Evolutionary conservation across 495 filamentous ascomycete species (phyloP).

Genomic region (Sphaerosporella brunnea): DNA sequence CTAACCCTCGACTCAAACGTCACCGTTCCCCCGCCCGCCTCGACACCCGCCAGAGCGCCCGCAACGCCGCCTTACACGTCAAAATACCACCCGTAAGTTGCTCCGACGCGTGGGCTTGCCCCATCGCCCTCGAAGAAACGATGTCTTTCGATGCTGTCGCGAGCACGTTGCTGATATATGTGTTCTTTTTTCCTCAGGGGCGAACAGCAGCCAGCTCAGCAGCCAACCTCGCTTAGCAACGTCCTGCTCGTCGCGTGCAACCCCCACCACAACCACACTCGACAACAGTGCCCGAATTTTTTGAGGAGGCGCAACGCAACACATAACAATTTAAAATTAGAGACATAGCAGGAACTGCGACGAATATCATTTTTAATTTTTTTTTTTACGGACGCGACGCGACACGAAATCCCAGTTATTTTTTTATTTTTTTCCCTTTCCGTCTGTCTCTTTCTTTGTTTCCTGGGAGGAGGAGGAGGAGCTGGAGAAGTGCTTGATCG

Average conservation of each 20-base stretch:
- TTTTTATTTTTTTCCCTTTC: neutral
- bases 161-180: conserved; percentile 6
- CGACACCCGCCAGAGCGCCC: neutral
- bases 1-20: conserved; percentile 20
- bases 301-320: too few relatives aligned
- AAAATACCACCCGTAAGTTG: conserved; percentile 17
- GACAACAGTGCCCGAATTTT: too few relatives aligned
- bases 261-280: too few relatives aligned
- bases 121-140: conserved; percentile 22
- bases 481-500: too few relatives aligned
- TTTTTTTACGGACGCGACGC: too few relatives aligned
- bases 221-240: conserved; percentile 1
- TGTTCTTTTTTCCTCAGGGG: conserved; percentile 1
- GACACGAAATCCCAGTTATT: too few relatives aligned
- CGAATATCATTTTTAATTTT: neutral
- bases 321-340: neutral
- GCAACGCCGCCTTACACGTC: conserved; percentile 10
- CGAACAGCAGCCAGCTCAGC: neutral
- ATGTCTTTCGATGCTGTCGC: conserved; percentile 18
- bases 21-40: conserved; percentile 18
- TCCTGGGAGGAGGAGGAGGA: too few relatives aligned
- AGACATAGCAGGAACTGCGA: neutral
- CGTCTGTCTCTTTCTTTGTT: neutral
- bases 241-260: neutral
- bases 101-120: conserved; percentile 17